phyloP scores from a whole-genome alignment of 2,329 filamentous ascomycete species.

The Emmonsiellopsis sp. region DNA sequence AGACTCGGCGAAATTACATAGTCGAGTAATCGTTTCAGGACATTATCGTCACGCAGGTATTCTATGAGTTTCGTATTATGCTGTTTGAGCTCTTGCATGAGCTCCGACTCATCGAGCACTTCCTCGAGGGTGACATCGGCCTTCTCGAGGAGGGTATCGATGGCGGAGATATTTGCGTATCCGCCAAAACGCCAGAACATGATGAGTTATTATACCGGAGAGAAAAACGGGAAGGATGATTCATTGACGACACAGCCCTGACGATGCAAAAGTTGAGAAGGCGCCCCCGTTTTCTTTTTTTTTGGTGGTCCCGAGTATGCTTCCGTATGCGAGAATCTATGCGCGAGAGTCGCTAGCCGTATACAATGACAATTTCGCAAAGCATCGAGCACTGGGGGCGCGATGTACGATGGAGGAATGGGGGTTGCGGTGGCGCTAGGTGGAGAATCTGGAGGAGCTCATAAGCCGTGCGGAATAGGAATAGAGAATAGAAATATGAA shows the following conservation, averaged over 20 bases:
- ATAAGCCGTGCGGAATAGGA: background rate
- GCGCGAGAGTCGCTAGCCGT: background rate
- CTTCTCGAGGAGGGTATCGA: conserved; percentile 95
- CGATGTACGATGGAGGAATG: background rate
- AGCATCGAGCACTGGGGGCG: conserved; percentile 16
- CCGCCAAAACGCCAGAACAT: conserved; percentile 99
- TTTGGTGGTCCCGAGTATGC: background rate
- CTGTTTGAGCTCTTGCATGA: conserved; percentile 96
- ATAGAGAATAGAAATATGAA: conserved; percentile 15
- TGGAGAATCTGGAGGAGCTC: background rate
- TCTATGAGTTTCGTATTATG: conserved; percentile 97
- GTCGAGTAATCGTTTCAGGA: conserved; percentile 76
- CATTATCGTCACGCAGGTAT: conserved; percentile 78
- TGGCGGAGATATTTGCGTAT: conserved; percentile 93
- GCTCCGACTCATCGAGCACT: conserved; percentile 86
- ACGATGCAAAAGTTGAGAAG: background rate
- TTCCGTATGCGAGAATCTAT: background rate
- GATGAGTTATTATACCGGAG: conserved; percentile 40
- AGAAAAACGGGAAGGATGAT: background rate
- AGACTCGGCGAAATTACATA: conserved; percentile 74
- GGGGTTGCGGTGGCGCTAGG: background rate
- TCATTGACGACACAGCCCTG: conserved; percentile 1
- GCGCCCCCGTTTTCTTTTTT: background rate
- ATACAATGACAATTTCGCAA: conserved; percentile 5
- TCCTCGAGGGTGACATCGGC: conserved; percentile 90